phyloP scores from a whole-genome alignment of 2,329 filamentous ascomycete species.

The Neopestalotiopsis sp. region DNA sequence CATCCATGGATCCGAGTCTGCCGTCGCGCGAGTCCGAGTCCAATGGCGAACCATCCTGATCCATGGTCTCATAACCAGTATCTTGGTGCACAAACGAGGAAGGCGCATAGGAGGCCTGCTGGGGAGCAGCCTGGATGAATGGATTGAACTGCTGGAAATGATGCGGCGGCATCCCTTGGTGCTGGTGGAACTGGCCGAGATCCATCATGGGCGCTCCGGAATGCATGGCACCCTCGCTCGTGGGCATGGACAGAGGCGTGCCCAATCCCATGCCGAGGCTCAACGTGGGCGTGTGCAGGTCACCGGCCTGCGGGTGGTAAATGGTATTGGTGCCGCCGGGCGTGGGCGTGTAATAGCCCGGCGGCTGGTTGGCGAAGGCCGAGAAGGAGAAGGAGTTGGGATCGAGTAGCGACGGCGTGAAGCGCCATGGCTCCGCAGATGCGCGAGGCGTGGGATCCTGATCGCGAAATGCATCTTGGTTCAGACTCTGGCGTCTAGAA shows the following conservation, averaged over 20 bases:
- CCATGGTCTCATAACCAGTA: conserved; percentile 79
- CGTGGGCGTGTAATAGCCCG: conserved; percentile 88
- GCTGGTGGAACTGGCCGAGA: conserved; percentile 69
- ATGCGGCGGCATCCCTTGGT: conserved; percentile 55
- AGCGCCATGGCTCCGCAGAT: conserved; percentile 81
- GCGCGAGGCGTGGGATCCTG: conserved; percentile 84
- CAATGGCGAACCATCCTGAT: conserved; percentile 74
- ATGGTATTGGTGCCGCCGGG: conserved; percentile 80
- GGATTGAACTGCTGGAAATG: conserved; percentile 71
- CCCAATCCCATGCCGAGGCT: conserved; percentile 77
- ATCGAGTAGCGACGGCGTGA: conserved; percentile 89
- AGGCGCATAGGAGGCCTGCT: conserved; percentile 71
- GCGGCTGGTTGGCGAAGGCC: conserved; percentile 77
- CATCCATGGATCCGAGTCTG: conserved; percentile 61
- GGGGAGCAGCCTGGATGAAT: conserved; percentile 68
- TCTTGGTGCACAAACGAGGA: conserved; percentile 83
- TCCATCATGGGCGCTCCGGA: conserved; percentile 65
- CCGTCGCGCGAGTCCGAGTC: conserved; percentile 58
- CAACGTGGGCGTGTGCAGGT: conserved; percentile 83
- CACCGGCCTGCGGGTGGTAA: conserved; percentile 83
- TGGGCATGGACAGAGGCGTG: conserved; percentile 81
- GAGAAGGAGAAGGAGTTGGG: conserved; percentile 83
- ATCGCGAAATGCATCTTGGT: conserved; percentile 62
- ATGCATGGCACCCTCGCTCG: conserved; percentile 69
- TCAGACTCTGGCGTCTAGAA: conserved; percentile 51